Evolutionary conservation across 225 moss, liverwort and hornwort species (phyloP), one percentile per base, ranked within the genome.

Genomic region (Ulota crispa): DNA sequence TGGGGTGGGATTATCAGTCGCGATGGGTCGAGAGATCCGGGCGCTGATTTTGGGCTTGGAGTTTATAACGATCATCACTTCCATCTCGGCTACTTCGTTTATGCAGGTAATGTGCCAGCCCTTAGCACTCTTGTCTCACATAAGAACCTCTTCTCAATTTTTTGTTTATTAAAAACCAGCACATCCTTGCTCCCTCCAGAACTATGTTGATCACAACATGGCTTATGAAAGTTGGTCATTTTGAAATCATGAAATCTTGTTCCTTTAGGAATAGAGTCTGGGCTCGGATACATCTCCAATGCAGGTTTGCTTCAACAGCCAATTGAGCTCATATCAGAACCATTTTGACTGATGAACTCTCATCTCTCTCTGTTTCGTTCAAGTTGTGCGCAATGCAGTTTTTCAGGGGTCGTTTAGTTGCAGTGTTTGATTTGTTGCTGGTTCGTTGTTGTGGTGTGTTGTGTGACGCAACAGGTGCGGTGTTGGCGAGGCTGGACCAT

Each of bases 1-100:
- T 99, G 99, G 99, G 99, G 99, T 5, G 99, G 99, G 12, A 73
- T 99, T 18, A 86, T 96, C 74, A 96, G 96, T 45, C 89, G 94
- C 67, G 86, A 92, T 30, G 99, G 96, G 7, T 85, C 92, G 9
- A 87, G 80, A n/a, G 89, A 94, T 73, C 11, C 87, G 0, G 94
- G 95, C 15, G 97, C 95, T 23, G 97, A 98, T 87, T 99, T 96
- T 26, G 99, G 99, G 4, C 84, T 99, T 68, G 96, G 88, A 4
- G 72, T 91, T 64, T 99, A 96, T 41, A 99, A 99, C 57, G 99
- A 99, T 76, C 99, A 99, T 80, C 99, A 99, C 78, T 99, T 77
- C 86, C 99, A 99, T 76, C 81, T 91, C 31, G 99, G 99, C 1
- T 99, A 99, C 81, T 99, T 99, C 61, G 94, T 96, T 59, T 99